Evolutionary conservation across 129 eudicot genomes (phyloP).

Genomic region (Artemisia annua): DNA sequence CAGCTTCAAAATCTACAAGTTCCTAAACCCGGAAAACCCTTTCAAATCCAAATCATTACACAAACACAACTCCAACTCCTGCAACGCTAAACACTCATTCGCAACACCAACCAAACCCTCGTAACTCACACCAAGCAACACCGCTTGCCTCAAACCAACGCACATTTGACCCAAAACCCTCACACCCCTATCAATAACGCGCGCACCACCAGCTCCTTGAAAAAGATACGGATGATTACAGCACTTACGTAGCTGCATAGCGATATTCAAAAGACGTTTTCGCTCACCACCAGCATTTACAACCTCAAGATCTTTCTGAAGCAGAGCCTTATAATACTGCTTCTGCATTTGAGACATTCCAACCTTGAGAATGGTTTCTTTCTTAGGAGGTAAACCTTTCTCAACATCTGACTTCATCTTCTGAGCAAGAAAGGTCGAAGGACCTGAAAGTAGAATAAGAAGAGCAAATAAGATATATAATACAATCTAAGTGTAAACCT

Average conservation of each 20-base stretch:
- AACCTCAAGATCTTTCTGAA: conserved; percentile 99
- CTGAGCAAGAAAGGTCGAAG: no score
- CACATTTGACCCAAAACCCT: conserved; percentile 64
- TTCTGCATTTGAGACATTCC: no score
- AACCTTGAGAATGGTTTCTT: no score
- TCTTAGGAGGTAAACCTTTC: no score
- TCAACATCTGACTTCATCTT: conserved; percentile 16
- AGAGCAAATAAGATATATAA: no score
- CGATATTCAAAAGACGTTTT: conserved; percentile 88
- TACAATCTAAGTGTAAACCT: no score
- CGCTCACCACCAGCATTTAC: conserved; percentile 99
- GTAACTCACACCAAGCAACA: conserved; percentile 49
- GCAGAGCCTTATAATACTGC: no score
- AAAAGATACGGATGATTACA: conserved; percentile 97
- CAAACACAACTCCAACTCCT: conserved; percentile 76
- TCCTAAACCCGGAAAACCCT: conserved; percentile 52
- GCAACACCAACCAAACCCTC: conserved; percentile 62
- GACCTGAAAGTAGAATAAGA: no score
- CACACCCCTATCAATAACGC: conserved; percentile 62
- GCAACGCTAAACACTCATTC: conserved; percentile 62
- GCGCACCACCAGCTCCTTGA: conserved; percentile 90
- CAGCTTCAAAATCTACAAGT: conserved; percentile 80
- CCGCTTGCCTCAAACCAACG: conserved; percentile 59
- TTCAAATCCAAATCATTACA: conserved; percentile 55
- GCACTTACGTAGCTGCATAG: conserved; percentile 98